A percentile compares a stretch with the other conserved stretches of the same genome.
Evolutionary conservation across 2,329 filamentous ascomycete species (phyloP).

Genomic region (Lecanicillium sp.): DNA sequence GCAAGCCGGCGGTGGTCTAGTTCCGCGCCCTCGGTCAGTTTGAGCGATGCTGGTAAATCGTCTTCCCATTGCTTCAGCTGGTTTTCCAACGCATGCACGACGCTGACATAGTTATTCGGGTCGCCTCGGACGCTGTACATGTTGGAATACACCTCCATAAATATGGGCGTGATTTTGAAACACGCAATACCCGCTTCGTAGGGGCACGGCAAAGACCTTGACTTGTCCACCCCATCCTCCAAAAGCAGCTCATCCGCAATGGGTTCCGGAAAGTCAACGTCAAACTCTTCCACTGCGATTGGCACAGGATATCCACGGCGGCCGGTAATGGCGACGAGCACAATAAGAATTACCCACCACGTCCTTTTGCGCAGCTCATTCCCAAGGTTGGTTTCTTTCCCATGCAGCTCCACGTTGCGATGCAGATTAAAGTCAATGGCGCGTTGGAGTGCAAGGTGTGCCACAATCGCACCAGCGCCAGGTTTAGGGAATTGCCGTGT

Average conservation of each 20-base stretch:
- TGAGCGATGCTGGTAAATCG: slow-evolving; percentile 53
- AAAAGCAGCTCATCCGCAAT: slow-evolving; percentile 63
- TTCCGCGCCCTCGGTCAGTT: slow-evolving; percentile 32
- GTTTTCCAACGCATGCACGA: slow-evolving; percentile 57
- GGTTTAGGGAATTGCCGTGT: slow-evolving; percentile 73
- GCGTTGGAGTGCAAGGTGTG: slow-evolving; percentile 54
- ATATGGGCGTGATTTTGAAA: slow-evolving; percentile 57
- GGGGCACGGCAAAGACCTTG: slow-evolving; percentile 49
- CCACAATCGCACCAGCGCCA: slow-evolving; percentile 62
- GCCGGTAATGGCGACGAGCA: slow-evolving; percentile 62
- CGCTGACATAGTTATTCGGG: slow-evolving; percentile 52
- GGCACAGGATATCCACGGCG: slow-evolving; percentile 73
- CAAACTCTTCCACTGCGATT: slow-evolving; percentile 65
- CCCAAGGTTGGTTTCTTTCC: slow-evolving; percentile 46
- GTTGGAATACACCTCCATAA: slow-evolving; percentile 65
- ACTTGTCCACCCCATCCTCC: slow-evolving; percentile 52
- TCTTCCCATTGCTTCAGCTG: slow-evolving; percentile 56
- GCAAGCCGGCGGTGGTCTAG: slow-evolving; percentile 37
- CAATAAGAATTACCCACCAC: slow-evolving; percentile 64
- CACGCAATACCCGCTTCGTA: slow-evolving; percentile 59
- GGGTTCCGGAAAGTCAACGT: slow-evolving; percentile 65
- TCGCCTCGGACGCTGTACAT: slow-evolving; percentile 65
- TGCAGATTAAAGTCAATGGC: slow-evolving; percentile 72
- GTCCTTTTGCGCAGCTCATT: slow-evolving; percentile 69
- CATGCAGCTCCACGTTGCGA: slow-evolving; percentile 49